Percentiles rank a stretch among this genome's conserved stretches.
These are phyloP conservation scores for Garcia nutans DNA, from an alignment of 345 rosid genomes.

Conservation along the genomic window DNA sequence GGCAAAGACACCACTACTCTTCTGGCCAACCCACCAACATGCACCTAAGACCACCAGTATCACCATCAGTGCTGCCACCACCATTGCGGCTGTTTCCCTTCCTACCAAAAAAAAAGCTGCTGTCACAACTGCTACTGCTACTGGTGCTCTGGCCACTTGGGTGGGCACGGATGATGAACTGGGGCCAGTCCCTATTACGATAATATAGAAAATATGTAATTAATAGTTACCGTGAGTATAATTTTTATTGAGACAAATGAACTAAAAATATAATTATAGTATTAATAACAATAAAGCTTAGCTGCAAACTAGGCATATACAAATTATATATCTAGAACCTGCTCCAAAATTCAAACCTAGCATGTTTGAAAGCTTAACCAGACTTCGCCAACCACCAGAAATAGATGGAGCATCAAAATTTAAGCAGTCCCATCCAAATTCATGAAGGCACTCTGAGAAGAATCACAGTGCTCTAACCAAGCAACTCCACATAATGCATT, in stretches of 20 bases:
- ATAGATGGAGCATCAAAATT: neutral
- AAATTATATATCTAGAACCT: slow-evolving; percentile 1
- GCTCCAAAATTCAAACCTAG: neutral
- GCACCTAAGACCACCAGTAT: slow-evolving; percentile 63
- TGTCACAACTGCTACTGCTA: slow-evolving; percentile 70
- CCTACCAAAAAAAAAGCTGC: slow-evolving; percentile 72
- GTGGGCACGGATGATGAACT: slow-evolving; percentile 72
- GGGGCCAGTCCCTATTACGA: slow-evolving; percentile 86
- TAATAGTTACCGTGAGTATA: slow-evolving; percentile 8
- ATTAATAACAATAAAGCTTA: slow-evolving; percentile 7
- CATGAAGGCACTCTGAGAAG: neutral
- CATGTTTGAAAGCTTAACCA: neutral
- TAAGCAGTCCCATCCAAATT: neutral
- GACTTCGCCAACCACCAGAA: neutral
- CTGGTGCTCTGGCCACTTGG: slow-evolving; percentile 75
- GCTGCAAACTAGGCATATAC: neutral
- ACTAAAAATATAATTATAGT: slow-evolving; percentile 10
- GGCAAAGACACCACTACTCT: slow-evolving; percentile 71
- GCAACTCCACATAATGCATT: neutral
- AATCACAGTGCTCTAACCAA: slow-evolving; percentile 1
- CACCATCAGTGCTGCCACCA: slow-evolving; percentile 62
- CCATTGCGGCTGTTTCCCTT: slow-evolving; percentile 58
- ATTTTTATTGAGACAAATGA: slow-evolving; percentile 7
- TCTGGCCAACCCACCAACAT: slow-evolving; percentile 74
- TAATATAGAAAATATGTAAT: slow-evolving; percentile 49